These are phyloP conservation scores for Phaffia australis DNA, from an alignment of 768 basidiomycete species.

Conservation along the genomic window DNA sequence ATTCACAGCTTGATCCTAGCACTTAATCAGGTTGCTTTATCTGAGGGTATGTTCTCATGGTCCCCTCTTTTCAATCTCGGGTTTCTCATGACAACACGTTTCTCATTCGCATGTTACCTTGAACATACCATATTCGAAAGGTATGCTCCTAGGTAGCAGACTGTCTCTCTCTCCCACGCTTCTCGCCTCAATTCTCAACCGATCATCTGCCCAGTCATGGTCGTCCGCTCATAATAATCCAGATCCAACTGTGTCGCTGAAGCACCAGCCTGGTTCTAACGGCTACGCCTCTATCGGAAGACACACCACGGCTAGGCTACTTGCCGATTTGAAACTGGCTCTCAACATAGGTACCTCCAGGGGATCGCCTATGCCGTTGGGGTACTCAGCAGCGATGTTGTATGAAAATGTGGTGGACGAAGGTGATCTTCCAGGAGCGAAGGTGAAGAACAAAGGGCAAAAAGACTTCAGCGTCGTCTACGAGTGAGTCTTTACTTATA, in stretches of 20 bases:
- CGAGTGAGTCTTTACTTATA: not conserved
- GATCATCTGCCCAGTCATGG: conserved; percentile 14
- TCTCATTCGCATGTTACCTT: no score
- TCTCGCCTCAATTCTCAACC: no score
- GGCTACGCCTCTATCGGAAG: no score
- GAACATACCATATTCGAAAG: no score
- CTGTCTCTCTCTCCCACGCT: no score
- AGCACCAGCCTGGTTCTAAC: no score
- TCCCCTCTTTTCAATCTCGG: not conserved
- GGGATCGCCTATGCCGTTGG: conserved; percentile 8
- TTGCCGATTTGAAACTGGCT: conserved; percentile 8
- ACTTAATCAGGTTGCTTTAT: conserved; percentile 15
- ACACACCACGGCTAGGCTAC: not conserved
- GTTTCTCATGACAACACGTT: not conserved
- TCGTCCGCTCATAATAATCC: conserved; percentile 13
- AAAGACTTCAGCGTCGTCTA: conserved; percentile 16
- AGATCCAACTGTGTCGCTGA: not conserved
- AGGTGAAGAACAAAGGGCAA: conserved; percentile 4
- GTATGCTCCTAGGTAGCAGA: no score
- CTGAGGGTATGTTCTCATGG: conserved; percentile 7
- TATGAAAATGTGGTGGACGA: conserved; percentile 18
- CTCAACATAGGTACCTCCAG: conserved; percentile 6
- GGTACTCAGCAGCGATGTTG: conserved; percentile 13
- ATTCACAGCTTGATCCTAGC: conserved; percentile 14
- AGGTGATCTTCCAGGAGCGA: not conserved